Evolutionary conservation across 1,139 yeast genomes (phyloP), one percentile per base, ranked within the genome.

Genomic region (Candida smagusa): DNA sequence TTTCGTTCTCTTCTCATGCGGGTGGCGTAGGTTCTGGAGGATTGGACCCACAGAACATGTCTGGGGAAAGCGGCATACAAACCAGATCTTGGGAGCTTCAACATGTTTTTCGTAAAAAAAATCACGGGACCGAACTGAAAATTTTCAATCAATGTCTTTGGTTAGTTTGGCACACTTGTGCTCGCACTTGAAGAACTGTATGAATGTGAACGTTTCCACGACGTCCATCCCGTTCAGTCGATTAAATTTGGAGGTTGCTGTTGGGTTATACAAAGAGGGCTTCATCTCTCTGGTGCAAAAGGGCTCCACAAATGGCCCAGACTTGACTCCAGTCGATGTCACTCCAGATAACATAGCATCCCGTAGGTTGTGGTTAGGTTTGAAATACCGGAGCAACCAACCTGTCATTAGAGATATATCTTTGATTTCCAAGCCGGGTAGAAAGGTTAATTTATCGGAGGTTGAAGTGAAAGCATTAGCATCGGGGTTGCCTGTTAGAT

Each of bases 261-360:
- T 86, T 39, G 92, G 90, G 29, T 75, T 92, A 35, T 87, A 92
- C 65, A 84, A 82, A 48, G 95, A 90, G 62, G 99, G 99, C 2
- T 88, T 90, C 59, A 70, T 94, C 37, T 77, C 89, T 2, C 77
- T 89, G 7, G 75, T 94, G 37, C 95, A 86, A 58, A 77, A 87
- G 51, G 99, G 98, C 3, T 84, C 94, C n/a, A 69, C 79, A 3
- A 61, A 74, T n/a, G 97, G 97, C 1, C 98, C 98, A 12, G 97
- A 94, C 59, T 47, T 64, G 30, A 54, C 53, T 26, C 84, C 86
- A 12, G 80, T 79, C 1, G 95, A 89, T 28, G 88, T 86, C 22
- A 89, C 97, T 0, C 89, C 84, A 30, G 96, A 87, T 57, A 90
- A 92, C 56, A 79, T 92, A 32, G 66, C 95, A 12, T 77, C 94